Evolutionary conservation across 202 grass and related monocot genomes (phyloP), one percentile per base, ranked within the genome.

Genomic region (Saccharum hybrid): DNA sequence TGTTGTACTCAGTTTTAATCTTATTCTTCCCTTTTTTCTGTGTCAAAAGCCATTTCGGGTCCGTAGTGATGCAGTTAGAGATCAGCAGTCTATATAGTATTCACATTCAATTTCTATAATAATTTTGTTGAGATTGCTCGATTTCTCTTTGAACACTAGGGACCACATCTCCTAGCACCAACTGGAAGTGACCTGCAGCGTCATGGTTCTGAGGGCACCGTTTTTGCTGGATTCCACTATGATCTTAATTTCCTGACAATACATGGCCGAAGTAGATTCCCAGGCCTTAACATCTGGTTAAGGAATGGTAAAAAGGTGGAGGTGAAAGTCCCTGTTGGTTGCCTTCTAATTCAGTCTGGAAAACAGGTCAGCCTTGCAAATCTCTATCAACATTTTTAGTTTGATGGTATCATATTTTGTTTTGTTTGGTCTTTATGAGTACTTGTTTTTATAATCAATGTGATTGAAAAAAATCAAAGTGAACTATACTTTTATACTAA

Each of bases 241-340:
- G 96, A 99, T 82, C 88, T 99, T 66, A 99, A 99, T 89, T 99
- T 99, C 82, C 77, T 99, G 64, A 99, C 96, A 19, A 99, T 99
- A 80, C 93, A 99, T 81, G 96, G 96, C 13, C 83, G 96, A 73
- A 99, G 96, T 83, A 94, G 96, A 85, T 99, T 99, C 74, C 96
- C 93, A 40, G 96, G 96, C 52, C 79, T 99, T 67, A 99, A 92
- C 63, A 96, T 99, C 38, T 99, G 96, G 96, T 71, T 96, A 77
- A 89, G 88, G 63, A 94, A 85, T 90, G 91, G 96, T 49, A 92
- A 94, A 79, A 96, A 94, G 84, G 89, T 96, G 88, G 93, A 91
- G 39, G 96, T 99, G 56, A 99, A 92, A 74, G 93, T 99, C 48
- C 96, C 96, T 81, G 71, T 96, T 30, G 93, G 96, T 2, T 96